phyloP scores from a whole-genome alignment of 257 asterid species.

The Paulownia fortunei region DNA sequence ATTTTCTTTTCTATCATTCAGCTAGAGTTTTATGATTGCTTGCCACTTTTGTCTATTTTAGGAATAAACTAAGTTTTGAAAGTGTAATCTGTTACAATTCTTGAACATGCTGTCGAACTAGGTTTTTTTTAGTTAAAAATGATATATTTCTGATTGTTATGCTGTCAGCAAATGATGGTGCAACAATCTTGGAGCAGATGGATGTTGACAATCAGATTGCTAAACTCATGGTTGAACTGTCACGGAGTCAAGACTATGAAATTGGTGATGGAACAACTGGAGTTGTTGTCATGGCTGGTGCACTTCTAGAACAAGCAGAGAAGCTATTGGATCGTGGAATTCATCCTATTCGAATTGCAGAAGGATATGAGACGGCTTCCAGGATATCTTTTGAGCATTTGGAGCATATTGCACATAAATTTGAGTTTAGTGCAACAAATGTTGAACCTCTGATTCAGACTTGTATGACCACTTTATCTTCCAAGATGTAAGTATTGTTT shows the following conservation, averaged over 20 bases:
- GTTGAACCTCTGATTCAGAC: constrained; percentile 79
- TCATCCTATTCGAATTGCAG: constrained; percentile 94
- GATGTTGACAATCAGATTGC: constrained; percentile 97
- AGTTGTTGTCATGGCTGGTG: constrained; percentile 97
- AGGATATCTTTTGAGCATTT: constrained; percentile 85
- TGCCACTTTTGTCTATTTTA: not conserved
- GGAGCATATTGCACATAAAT: constrained; percentile 72
- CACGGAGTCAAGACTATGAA: constrained; percentile 95
- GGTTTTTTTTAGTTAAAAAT: not conserved
- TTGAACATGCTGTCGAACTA: no score
- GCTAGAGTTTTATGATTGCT: constrained; percentile 16
- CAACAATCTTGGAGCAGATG: constrained; percentile 95
- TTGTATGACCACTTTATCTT: constrained; percentile 95
- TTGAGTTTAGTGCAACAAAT: constrained; percentile 55
- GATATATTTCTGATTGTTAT: constrained; percentile 3
- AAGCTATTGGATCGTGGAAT: constrained; percentile 91
- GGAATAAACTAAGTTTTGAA: not conserved
- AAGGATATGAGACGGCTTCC: constrained; percentile 94
- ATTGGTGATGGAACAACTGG: constrained; percentile 99
- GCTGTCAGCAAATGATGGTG: constrained; percentile 88
- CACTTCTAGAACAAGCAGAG: constrained; percentile 94
- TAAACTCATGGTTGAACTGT: constrained; percentile 95
- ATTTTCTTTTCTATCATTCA: not conserved
- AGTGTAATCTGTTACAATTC: not conserved
- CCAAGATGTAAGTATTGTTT: constrained; percentile 73